Evolutionary conservation across 2,329 filamentous ascomycete genomes (phyloP), one percentile per base, ranked within the genome.

Genomic region (Phialophora macrospora): DNA sequence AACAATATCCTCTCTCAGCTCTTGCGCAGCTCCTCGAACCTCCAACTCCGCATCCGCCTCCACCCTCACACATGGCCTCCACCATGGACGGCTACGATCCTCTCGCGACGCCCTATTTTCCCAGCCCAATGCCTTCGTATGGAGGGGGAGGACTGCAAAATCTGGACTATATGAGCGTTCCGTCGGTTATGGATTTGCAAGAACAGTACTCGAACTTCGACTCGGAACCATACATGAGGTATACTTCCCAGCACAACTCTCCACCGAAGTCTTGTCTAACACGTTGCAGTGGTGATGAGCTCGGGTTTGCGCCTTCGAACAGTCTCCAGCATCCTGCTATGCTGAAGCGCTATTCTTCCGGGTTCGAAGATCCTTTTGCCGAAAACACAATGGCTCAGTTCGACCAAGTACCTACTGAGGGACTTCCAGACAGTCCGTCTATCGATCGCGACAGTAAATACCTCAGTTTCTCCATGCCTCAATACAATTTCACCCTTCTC

Each of bases 391-490:
- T 80, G 55, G 68, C 79, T 24, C 76, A 78, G 9, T 81, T 81
- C 63, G 80, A 82, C 51, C 74, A 76, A 44, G 70, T 73, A 22
- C 75, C 77, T 14, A 82, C 85, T 57, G 80, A 80, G 46, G 76
- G 75, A 67, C 74, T 77, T 68, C 77, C 81, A 48, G 82, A 85
- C 67, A 83, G 83, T 68, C 81, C 85, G 30, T 86, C 83, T 44
- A 86, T 88, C 73, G 86, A 88, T 65, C 85, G 85, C 72, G 87
- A 88, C 75, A 85, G 88, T 76, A 86, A 93, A 76, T 83, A 93
- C 26, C 83, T 93, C n/a, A 86, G 89, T 72, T 93, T 93, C 78
- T 89, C 88, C 0, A 80, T 86, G 11, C 85, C 88, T 0, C 80
- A 84, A 34, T 81, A 87, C 72, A 87, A 85, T 61, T 88, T 86